A percentile compares a stretch with the other conserved stretches of the same genome.
phyloP scores from a whole-genome alignment of 345 rosid species.

The Cochlearia excelsa region DNA sequence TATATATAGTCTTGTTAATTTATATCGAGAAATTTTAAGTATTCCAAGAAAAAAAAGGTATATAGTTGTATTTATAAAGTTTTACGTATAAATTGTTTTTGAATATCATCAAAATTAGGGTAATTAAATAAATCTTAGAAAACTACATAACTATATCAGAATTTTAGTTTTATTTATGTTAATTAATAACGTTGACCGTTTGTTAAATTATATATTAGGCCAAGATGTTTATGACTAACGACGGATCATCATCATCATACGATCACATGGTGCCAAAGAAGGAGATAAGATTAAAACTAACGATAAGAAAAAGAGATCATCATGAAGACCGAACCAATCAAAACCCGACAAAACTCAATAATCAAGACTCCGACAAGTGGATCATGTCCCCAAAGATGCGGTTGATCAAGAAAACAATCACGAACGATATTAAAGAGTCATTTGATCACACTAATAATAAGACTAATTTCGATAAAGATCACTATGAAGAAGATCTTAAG shows the following conservation, averaged over 20 bases:
- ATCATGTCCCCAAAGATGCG: slow-evolving; percentile 86
- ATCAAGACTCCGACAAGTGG: slow-evolving; percentile 55
- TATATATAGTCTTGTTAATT: background rate
- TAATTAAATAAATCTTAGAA: background rate
- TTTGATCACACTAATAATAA: slow-evolving; percentile 13
- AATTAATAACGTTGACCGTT: slow-evolving; percentile 15
- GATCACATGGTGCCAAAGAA: slow-evolving; percentile 41
- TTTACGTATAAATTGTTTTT: background rate
- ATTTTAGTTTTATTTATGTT: background rate
- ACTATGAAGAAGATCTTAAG: background rate
- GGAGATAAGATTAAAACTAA: slow-evolving; percentile 39
- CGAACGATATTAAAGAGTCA: slow-evolving; percentile 24
- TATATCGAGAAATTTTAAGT: no score
- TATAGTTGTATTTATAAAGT: background rate
- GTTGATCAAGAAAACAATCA: slow-evolving; percentile 72
- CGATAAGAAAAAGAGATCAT: slow-evolving; percentile 36
- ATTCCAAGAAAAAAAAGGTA: no score
- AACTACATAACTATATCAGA: background rate
- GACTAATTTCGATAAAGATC: slow-evolving; percentile 6
- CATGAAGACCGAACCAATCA: slow-evolving; percentile 41
- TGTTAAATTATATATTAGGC: slow-evolving; percentile 37
- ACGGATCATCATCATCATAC: slow-evolving; percentile 37
- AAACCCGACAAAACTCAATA: slow-evolving; percentile 37
- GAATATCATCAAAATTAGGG: background rate
- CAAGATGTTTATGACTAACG: slow-evolving; percentile 31